These are phyloP conservation scores for Jacaranda copaia DNA, from an alignment of 257 asterid genomes.

Conservation along the genomic window DNA sequence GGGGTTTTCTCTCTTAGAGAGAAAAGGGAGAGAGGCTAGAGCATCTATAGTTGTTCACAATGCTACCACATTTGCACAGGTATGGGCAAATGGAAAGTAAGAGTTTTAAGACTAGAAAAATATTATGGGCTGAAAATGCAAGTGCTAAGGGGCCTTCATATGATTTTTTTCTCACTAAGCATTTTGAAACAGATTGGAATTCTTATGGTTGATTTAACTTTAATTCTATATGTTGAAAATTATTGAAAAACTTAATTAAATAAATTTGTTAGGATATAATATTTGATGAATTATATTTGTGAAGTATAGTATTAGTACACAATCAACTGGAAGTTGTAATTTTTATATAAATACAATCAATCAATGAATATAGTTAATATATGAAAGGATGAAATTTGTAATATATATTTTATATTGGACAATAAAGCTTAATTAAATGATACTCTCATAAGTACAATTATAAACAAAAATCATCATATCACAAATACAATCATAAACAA, in stretches of 20 bases:
- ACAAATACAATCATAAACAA: too few relatives aligned
- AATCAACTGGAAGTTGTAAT: neutral
- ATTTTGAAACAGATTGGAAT: too few relatives aligned
- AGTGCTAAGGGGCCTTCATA: neutral
- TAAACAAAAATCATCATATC: too few relatives aligned
- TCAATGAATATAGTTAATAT: neutral
- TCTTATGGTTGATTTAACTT: neutral
- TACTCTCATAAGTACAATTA: neutral
- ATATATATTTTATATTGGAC: neutral
- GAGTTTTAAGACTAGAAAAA: neutral
- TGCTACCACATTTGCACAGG: neutral
- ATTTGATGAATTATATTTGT: neutral
- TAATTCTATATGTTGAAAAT: neutral
- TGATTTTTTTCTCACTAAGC: too few relatives aligned
- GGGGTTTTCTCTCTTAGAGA: slow-evolving; percentile 24
- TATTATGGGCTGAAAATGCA: neutral
- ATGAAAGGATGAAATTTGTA: neutral
- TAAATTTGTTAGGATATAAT: neutral
- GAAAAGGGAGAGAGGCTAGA: slow-evolving; percentile 11
- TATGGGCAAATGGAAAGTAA: slow-evolving; percentile 8
- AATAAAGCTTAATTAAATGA: too few relatives aligned
- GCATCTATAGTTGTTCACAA: neutral
- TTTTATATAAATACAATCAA: neutral
- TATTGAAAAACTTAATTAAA: neutral
- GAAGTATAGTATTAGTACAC: neutral